Evolutionary conservation across 345 rosid species (phyloP).

Genomic region (Dovyalis caffra): DNA sequence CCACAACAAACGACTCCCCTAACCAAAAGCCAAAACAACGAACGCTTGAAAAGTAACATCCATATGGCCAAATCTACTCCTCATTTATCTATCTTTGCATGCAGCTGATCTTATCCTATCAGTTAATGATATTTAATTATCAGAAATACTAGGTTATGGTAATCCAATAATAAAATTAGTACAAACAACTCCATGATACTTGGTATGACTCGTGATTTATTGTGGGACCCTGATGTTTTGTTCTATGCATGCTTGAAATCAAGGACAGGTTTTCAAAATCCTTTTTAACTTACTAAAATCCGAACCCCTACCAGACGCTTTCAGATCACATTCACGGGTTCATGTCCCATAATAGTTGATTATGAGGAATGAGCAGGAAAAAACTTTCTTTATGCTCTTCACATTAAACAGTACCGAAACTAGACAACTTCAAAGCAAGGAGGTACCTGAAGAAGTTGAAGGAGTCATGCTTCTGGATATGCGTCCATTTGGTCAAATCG

Average conservation of each 20-base stretch:
- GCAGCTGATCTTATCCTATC: too few species aligned
- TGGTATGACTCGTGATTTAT: background rate
- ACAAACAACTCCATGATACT: too few species aligned
- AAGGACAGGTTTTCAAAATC: background rate
- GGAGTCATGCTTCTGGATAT: too few species aligned
- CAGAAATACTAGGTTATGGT: too few species aligned
- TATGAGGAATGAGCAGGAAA: background rate
- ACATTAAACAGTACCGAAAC: background rate
- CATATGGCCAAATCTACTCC: too few species aligned
- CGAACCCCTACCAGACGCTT: background rate
- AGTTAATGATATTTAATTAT: too few species aligned
- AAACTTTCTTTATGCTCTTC: background rate
- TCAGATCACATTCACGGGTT: conserved; percentile 2
- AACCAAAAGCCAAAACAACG: background rate
- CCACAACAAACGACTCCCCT: background rate
- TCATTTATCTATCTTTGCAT: too few species aligned
- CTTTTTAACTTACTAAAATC: background rate
- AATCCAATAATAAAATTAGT: too few species aligned
- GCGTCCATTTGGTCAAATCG: too few species aligned
- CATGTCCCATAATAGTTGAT: background rate
- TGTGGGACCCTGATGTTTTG: background rate
- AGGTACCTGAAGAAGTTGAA: too few species aligned
- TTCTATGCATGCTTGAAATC: background rate
- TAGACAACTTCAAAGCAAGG: background rate
- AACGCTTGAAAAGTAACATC: too few species aligned